Percentiles rank a stretch among this genome's conserved stretches.
These are phyloP conservation scores for Colletotrichum gigasporum DNA, from an alignment of 2,329 filamentous ascomycete species.

Conservation along the genomic window DNA sequence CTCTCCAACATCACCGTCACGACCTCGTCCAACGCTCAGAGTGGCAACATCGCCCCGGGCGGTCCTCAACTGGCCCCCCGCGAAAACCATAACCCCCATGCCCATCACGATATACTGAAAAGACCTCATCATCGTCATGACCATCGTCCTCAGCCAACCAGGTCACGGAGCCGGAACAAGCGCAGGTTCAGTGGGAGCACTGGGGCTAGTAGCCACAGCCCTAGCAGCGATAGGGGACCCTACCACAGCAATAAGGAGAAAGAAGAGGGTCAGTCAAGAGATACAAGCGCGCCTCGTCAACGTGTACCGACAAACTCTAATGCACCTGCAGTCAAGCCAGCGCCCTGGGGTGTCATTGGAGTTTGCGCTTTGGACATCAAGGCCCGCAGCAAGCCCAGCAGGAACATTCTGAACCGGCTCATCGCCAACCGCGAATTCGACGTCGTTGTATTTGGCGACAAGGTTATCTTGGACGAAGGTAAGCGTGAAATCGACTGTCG, in stretches of 20 bases:
- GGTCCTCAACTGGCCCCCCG: constrained; percentile 58
- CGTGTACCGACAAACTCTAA: constrained; percentile 39
- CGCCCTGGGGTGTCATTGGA: constrained; percentile 77
- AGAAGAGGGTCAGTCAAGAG: constrained; percentile 57
- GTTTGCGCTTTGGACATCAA: constrained; percentile 97
- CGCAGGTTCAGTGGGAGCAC: constrained; percentile 85
- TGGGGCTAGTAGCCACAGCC: constrained; percentile 82
- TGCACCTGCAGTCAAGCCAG: constrained; percentile 57
- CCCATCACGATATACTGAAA: constrained; percentile 53
- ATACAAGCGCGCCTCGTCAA: constrained; percentile 29
- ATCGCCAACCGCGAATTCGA: constrained; percentile 94
- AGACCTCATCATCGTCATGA: constrained; percentile 36
- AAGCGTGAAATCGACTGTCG: constrained; percentile 35
- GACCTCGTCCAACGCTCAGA: constrained; percentile 56
- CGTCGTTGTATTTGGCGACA: constrained; percentile 97
- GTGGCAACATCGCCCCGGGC: constrained; percentile 44
- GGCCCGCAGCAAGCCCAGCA: constrained; percentile 93
- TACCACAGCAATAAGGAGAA: constrained; percentile 59
- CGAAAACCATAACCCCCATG: constrained; percentile 39
- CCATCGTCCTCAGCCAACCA: constrained; percentile 57
- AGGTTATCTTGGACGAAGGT: constrained; percentile 95
- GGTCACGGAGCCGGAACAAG: constrained; percentile 75
- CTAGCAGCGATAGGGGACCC: constrained; percentile 73
- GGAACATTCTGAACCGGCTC: constrained; percentile 93
- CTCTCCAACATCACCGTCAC: constrained; percentile 63